Conservation (phyloP, 2,329 filamentous ascomycete genomes). For the Verticillium klebahnii region DNA sequence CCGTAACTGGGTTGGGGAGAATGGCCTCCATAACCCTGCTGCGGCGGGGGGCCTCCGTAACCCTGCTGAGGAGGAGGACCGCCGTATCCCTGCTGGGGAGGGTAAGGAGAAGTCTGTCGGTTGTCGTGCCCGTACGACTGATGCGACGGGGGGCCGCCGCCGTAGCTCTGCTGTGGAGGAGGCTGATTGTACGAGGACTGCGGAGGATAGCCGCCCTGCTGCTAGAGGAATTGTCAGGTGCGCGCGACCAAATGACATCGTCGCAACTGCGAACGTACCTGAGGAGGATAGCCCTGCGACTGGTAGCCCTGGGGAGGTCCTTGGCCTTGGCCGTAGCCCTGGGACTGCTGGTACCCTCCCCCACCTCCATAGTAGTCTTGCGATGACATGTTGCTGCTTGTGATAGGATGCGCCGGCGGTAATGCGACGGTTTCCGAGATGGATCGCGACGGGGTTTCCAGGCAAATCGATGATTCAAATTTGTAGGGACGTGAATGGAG, state of each 20-base stretch:
- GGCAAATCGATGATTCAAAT: neutral
- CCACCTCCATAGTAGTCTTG: constrained; percentile 32
- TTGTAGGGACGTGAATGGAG: neutral
- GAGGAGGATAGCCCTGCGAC: constrained; percentile 13
- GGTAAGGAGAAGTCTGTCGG: constrained; percentile 7
- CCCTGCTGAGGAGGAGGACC: constrained; percentile 5
- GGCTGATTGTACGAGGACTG: constrained; percentile 3
- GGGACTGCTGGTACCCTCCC: constrained; percentile 14
- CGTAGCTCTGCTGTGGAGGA: constrained; percentile 6
- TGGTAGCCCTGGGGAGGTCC: constrained; percentile 17
- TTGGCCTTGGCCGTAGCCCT: constrained; percentile 15
- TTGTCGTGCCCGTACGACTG: constrained; percentile 13
- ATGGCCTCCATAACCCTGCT: constrained; percentile 12
- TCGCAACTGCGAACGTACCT: constrained; percentile 15
- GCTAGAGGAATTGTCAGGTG: constrained; percentile 3
- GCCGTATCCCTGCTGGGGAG: neutral
- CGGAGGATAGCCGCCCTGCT: constrained; percentile 6
- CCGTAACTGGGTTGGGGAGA: constrained; percentile 6
- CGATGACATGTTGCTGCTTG: constrained; percentile 25
- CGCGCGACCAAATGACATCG: neutral
- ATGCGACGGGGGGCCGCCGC: constrained; percentile 11
- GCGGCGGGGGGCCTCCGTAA: constrained; percentile 12
- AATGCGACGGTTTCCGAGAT: neutral
- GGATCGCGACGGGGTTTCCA: neutral
- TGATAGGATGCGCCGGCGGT: neutral